These are phyloP conservation scores for Gnomoniopsis smithogilvyi DNA, from an alignment of 2,329 filamentous ascomycete species.

Conservation along the genomic window DNA sequence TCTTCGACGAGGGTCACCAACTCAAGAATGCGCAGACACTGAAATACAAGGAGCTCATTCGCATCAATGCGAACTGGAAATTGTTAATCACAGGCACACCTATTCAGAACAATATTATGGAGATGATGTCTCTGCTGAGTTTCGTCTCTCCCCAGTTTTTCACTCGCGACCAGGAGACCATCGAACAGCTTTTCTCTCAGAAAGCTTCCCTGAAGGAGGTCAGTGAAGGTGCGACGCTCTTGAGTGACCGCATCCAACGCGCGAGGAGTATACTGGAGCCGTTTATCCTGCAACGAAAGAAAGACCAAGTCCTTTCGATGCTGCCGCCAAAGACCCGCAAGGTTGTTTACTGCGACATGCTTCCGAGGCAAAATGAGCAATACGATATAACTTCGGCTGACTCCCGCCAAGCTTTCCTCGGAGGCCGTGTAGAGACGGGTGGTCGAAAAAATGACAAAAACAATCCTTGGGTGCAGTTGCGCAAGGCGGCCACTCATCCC, in stretches of 20 bases:
- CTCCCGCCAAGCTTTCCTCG: constrained; percentile 59
- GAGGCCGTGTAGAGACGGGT: constrained; percentile 57
- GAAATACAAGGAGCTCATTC: constrained; percentile 74
- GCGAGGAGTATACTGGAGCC: constrained; percentile 91
- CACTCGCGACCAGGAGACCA: constrained; percentile 67
- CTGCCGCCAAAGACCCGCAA: constrained; percentile 76
- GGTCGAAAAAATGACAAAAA: constrained; percentile 53
- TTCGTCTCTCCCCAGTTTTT: constrained; percentile 92
- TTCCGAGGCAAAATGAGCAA: constrained; percentile 65
- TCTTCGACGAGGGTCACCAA: constrained; percentile 94
- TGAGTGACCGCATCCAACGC: constrained; percentile 79
- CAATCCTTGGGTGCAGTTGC: constrained; percentile 84
- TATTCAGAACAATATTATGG: constrained; percentile 89
- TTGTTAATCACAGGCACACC: constrained; percentile 88
- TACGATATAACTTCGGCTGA: constrained; percentile 66
- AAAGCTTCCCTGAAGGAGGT: constrained; percentile 82
- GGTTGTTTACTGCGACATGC: constrained; percentile 80
- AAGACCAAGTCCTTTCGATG: constrained; percentile 83
- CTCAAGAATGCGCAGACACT: constrained; percentile 85
- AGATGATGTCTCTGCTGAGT: constrained; percentile 85
- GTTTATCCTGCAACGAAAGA: constrained; percentile 91
- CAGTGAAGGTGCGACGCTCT: constrained; percentile 78
- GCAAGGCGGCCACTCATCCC: constrained; percentile 89
- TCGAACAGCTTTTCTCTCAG: constrained; percentile 87
- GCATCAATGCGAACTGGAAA: constrained; percentile 77